Conservation (phyloP, 805 yeast genomes). For the Barnettozyma californica region DNA sequence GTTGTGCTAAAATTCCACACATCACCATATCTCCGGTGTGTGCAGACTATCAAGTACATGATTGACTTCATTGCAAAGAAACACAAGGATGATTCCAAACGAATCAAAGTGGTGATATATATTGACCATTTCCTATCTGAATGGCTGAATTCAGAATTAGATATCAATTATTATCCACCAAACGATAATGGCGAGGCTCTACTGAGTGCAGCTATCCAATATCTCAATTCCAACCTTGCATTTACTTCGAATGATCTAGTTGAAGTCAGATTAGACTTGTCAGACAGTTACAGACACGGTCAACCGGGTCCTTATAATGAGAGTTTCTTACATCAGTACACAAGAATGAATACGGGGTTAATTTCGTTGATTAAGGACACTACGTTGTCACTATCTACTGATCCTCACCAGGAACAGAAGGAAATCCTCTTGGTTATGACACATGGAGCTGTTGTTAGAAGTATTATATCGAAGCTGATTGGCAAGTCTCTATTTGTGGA, state of each 20-base stretch:
- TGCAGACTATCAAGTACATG: conserved; percentile 32
- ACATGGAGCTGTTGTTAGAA: conserved; percentile 40
- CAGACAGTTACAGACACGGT: conserved; percentile 32
- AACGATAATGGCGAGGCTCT: conserved; percentile 40
- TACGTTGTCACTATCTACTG: conserved; percentile 22
- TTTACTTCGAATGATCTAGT: conserved; percentile 16
- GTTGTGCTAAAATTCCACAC: conserved; percentile 28
- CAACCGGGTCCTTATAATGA: conserved; percentile 41
- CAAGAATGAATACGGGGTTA: conserved; percentile 31
- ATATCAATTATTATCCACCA: conserved; percentile 36
- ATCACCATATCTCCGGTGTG: conserved; percentile 40
- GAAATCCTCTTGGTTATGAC: conserved; percentile 32
- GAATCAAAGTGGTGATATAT: conserved; percentile 24
- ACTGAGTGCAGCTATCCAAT: conserved; percentile 34
- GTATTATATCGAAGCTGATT: conserved; percentile 33
- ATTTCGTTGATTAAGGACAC: conserved; percentile 29
- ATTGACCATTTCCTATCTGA: conserved; percentile 39
- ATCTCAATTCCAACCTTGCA: conserved; percentile 27
- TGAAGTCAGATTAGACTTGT: conserved; percentile 28
- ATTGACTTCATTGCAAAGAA: conserved; percentile 20
- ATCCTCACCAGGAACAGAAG: conserved; percentile 20
- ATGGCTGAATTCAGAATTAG: conserved; percentile 38
- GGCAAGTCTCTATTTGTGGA: conserved; percentile 35
- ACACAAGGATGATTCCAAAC: conserved; percentile 8
- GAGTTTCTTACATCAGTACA: conserved; percentile 31